Conservation (phyloP, 352 stramenopile genomes). For the Globisporangium lucens region DNA sequence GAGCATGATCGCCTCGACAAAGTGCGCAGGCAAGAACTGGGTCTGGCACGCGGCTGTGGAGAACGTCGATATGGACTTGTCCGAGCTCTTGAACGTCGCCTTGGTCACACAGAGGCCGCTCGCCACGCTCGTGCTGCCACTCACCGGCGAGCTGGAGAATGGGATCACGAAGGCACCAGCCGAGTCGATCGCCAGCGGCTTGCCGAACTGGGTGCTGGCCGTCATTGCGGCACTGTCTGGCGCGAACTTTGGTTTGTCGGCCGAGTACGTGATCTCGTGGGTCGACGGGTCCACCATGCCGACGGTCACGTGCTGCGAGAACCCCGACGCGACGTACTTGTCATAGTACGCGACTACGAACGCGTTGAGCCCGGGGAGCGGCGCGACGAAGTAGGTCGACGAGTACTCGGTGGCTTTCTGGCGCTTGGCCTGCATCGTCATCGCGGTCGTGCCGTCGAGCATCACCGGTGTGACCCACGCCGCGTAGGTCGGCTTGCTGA, state of each 20-base stretch:
- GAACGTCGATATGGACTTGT: slow-evolving; percentile 27
- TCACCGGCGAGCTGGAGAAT: slow-evolving; percentile 33
- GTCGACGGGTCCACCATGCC: slow-evolving; percentile 28
- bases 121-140: slow-evolving; percentile 7
- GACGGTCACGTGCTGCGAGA: slow-evolving; percentile 36
- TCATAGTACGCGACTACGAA: slow-evolving; percentile 59
- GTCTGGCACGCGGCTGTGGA: slow-evolving; percentile 35
- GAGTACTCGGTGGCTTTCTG: slow-evolving; percentile 24
- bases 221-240: slow-evolving; percentile 19
- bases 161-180: slow-evolving; percentile 40
- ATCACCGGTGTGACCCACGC: slow-evolving; percentile 30
- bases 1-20: slow-evolving; percentile 41
- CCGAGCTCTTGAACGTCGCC: slow-evolving; percentile 20
- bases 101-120: slow-evolving; percentile 48
- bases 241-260: slow-evolving; percentile 28
- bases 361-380: slow-evolving; percentile 24
- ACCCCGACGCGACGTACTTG: slow-evolving; percentile 20
- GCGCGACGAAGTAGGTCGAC: slow-evolving; percentile 34
- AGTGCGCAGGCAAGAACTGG: slow-evolving; percentile 35
- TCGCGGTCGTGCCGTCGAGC: slow-evolving; percentile 22
- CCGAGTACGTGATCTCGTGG: slow-evolving; percentile 35
- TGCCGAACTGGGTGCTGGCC: slow-evolving; percentile 32
- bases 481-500: slow-evolving; percentile 12
- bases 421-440: slow-evolving; percentile 24
- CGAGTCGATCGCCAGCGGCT: slow-evolving; percentile 28